Conservation (phyloP, 257 asterid genomes). For the Fraxinus anomala region DNA sequence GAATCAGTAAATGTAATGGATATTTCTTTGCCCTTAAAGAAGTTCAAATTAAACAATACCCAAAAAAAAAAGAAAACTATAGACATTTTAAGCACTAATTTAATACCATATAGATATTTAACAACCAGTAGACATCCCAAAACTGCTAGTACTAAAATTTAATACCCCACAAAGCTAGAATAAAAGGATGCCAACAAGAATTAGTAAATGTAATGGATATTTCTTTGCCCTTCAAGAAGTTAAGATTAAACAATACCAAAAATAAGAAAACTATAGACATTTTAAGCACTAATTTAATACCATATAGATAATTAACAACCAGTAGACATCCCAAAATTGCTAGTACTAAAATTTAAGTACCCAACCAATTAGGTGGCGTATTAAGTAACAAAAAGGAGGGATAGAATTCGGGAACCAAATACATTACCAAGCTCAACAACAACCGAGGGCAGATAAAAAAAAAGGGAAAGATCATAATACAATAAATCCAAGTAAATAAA, state of each 20-base stretch:
- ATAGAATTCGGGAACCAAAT: not conserved
- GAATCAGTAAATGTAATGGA: not conserved
- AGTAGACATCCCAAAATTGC: not conserved
- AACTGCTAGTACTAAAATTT: not conserved
- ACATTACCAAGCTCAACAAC: not conserved
- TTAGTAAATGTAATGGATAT: not conserved
- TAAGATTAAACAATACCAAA: not conserved
- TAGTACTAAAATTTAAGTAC: not conserved
- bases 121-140: not conserved
- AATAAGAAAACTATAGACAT: not conserved
- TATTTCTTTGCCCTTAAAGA: not conserved
- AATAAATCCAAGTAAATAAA: not conserved
- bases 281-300: not conserved
- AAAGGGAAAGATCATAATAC: too few relatives aligned
- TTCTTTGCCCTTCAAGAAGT: not conserved
- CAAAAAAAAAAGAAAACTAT: not conserved
- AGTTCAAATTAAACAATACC: not conserved
- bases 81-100: not conserved
- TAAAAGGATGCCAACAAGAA: not conserved
- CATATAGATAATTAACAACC: not conserved
- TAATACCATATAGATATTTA: not conserved
- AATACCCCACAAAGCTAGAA: not conserved
- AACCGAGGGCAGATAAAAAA: not conserved
- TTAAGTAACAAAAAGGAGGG: not conserved
- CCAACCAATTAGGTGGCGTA: not conserved